Evolutionary conservation across 306 rosid genomes (phyloP), one percentile per base, ranked within the genome.

Genomic region (Castanospermum australe): DNA sequence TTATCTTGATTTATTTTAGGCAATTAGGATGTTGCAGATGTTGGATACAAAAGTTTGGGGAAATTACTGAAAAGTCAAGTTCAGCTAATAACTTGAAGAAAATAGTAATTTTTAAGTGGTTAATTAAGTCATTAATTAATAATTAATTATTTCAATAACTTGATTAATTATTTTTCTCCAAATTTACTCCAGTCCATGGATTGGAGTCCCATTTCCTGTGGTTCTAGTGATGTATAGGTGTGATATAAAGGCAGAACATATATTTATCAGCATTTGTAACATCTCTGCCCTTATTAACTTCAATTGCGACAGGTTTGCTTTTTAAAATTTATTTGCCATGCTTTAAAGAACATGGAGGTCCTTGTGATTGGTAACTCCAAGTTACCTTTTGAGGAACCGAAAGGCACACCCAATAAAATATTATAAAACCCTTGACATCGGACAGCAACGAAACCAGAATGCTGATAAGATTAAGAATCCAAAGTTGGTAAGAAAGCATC

Each of bases 331-430:
- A 51, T 48, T 35, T 51, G 4, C 12, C 33, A 12, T 57, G 57
- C 4, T 72, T 76, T 2, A 36, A 45, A 50, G 44, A 8, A 59
- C 7, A 42, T 60, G 48, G 55, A 60, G 72, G 33, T 76, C 28
- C 7, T 64, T 35, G 24, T 66, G 12, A 74, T 52, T 78, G 63
- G 38, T 56, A 70, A 63, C 65, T 35, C 36, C 38, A n/a, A 78
- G 44, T 57, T 76, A 56, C 77, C 76, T 44, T 76, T 36, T 74
- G 44, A 71, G 86, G 52, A 75, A 81, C 73, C 61, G 78, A 84
- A 68, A 82, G 74, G 52, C 62, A 67, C 42, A 67, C 42, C 8
- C 9, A 52, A 76, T 67, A 75, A 45, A 71, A 72, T 48, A 80
- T 10, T 65, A 33, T 14, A 65, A 52, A 14, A 47, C 72, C 25